phyloP scores from a whole-genome alignment of 352 stramenopile genomes.

The Pythium brassicae region DNA sequence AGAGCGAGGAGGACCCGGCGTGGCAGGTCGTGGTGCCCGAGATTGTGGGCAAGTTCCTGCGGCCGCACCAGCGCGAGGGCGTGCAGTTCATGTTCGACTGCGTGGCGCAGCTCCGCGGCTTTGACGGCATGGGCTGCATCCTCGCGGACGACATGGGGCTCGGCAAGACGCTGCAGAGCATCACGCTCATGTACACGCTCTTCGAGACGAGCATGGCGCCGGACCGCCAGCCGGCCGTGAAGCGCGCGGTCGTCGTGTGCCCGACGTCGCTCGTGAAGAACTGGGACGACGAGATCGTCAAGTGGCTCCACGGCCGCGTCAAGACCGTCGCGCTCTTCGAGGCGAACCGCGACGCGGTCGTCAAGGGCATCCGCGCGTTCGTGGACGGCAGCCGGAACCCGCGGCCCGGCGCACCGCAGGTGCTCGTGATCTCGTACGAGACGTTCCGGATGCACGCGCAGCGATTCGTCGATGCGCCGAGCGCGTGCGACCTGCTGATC shows the following conservation, averaged over 20 bases:
- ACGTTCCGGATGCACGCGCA: constrained; percentile 93
- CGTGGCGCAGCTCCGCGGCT: constrained; percentile 67
- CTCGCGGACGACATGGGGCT: constrained; percentile 88
- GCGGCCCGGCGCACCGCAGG: constrained; percentile 50
- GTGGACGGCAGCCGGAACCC: constrained; percentile 74
- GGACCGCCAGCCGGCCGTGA: constrained; percentile 52
- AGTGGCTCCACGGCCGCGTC: constrained; percentile 80
- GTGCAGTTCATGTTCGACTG: constrained; percentile 98
- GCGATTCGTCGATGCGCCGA: constrained; percentile 83
- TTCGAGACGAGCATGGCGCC: constrained; percentile 60
- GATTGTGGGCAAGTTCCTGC: constrained; percentile 93
- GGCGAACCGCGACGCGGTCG: constrained; percentile 73
- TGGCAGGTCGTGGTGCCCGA: constrained; percentile 79
- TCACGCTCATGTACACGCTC: constrained; percentile 83
- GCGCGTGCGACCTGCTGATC: constrained; percentile 94
- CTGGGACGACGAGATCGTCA: constrained; percentile 88
- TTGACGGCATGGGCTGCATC: constrained; percentile 83
- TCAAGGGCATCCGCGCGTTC: constrained; percentile 81
- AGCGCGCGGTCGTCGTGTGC: constrained; percentile 76
- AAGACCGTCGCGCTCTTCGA: constrained; percentile 84
- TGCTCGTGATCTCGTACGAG: constrained; percentile 88
- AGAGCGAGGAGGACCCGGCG: constrained; percentile 57
- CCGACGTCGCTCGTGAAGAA: constrained; percentile 87
- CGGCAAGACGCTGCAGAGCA: constrained; percentile 86
- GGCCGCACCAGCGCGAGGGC: constrained; percentile 94